Base-by-base conservation (phyloP, 106 monocot genomes). In the Dendrobium nobile region DNA sequence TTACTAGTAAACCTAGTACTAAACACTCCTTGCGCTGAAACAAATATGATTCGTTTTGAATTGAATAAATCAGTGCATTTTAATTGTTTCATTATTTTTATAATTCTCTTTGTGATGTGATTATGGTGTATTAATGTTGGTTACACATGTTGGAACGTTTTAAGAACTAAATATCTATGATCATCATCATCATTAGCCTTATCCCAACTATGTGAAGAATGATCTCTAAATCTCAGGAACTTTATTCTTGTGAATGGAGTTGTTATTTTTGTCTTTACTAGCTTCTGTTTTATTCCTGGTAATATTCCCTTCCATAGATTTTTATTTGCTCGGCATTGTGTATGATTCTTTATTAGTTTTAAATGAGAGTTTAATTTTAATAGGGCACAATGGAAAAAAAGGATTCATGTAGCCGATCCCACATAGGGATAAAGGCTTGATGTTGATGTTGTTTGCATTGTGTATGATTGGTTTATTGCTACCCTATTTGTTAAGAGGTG, bases 41-140 rank as follows among this genome's bases (percentile, higher is more conserved):
- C 43, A 20, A 37, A 4, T 42, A 20, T n/a, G 6, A 20, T 74
- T 74, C 3, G 20, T 20, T 19, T 74, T 18, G 43, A 20, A 43
- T 42, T 11, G 10, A 74, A 70, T 70, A 16, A 37, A 70, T 33
- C 13, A 70, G 7, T 70, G 28, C 31, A 70, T 68, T 70, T 15
- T 70, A 70, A 70, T 70, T 70, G 37, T 70, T 70, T 70, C 70
- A 37, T 33, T 11, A 74, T 74, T 19, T 74, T 74, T 0, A 42
- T 74, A 5, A 28, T 74, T 74, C 9, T 28, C n/a, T 0, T 27
- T 28, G 20, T 77, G 54, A 77, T n/a, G 10, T 77, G 24, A 22
- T 77, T 47, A 72, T 72, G n/a, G n/a, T 72, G n/a, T 10, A 51
- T 54, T 54, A 48, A 72, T 42, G 55, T 20, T 51, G 64, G 64